Conservation (phyloP, 495 filamentous ascomycete species). For the Penicillium manginii region DNA sequence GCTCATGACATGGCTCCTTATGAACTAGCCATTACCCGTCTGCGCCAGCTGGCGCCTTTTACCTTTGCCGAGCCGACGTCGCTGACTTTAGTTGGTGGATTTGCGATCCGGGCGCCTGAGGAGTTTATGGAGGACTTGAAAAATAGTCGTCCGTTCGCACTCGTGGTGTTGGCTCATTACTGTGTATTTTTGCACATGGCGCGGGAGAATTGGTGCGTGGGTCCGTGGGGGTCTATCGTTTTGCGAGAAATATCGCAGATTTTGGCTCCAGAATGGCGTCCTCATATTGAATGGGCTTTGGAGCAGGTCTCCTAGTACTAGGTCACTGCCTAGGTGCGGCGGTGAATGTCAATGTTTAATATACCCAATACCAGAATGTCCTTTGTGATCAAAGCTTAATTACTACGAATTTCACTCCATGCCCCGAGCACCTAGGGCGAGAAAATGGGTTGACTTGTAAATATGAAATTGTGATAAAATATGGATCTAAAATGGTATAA, state of each 20-base stretch:
- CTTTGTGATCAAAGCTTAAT: too few relatives aligned
- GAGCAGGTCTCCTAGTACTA: constrained; percentile 1
- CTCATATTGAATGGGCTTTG: constrained; percentile 26
- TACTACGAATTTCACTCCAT: too few relatives aligned
- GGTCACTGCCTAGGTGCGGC: neutral
- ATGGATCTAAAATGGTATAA: neutral
- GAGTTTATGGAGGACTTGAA: constrained; percentile 23
- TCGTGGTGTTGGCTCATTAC: constrained; percentile 32
- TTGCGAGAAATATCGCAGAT: constrained; percentile 21
- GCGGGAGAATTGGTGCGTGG: constrained; percentile 28
- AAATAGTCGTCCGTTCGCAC: constrained; percentile 18
- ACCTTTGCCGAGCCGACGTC: constrained; percentile 25
- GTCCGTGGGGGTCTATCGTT: constrained; percentile 24
- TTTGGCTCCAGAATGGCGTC: constrained; percentile 19
- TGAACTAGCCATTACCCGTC: constrained; percentile 3
- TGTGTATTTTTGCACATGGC: constrained; percentile 27
- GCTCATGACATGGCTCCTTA: constrained; percentile 16
- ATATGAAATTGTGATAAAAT: neutral
- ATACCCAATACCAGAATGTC: too few relatives aligned
- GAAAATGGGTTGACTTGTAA: too few relatives aligned
- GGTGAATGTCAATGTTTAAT: too few relatives aligned
- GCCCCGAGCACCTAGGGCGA: too few relatives aligned
- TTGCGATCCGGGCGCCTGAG: constrained; percentile 22
- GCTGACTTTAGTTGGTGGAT: constrained; percentile 27
- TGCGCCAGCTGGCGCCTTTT: constrained; percentile 19